Percentiles rank a stretch among this genome's conserved stretches.
These are phyloP conservation scores for Rutstroemia sp. DNA, from an alignment of 2,329 filamentous ascomycete genomes.

Conservation along the genomic window DNA sequence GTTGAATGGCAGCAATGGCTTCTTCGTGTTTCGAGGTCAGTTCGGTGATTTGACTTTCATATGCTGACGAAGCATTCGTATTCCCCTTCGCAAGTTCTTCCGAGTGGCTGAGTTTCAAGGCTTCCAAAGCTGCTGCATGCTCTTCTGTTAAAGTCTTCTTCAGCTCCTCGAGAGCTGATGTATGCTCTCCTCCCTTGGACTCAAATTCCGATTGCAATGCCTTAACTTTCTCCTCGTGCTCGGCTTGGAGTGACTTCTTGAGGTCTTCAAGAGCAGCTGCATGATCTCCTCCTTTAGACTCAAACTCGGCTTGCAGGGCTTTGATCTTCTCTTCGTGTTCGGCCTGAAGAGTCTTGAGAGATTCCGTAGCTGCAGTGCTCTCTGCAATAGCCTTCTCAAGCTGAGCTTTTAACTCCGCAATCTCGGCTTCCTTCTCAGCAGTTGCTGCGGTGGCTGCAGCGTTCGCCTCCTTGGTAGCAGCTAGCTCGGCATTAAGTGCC, in stretches of 20 bases:
- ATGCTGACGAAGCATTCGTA: constrained; percentile 35
- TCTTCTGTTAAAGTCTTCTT: constrained; percentile 42
- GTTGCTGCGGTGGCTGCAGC: constrained; percentile 28
- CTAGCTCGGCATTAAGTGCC: constrained; percentile 34
- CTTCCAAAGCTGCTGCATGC: constrained; percentile 41
- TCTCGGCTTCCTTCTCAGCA: constrained; percentile 29
- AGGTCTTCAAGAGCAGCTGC: constrained; percentile 38
- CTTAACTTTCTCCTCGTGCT: constrained; percentile 43
- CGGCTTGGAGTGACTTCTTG: constrained; percentile 39
- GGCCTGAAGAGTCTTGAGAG: constrained; percentile 35
- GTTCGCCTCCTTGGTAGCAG: constrained; percentile 41
- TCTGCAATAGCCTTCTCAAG: constrained; percentile 34
- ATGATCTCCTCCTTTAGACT: constrained; percentile 23
- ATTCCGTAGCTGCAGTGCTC: not conserved
- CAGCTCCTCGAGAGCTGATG: constrained; percentile 38
- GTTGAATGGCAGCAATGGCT: constrained; percentile 42
- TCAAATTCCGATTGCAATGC: constrained; percentile 48
- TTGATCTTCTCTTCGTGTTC: constrained; percentile 45
- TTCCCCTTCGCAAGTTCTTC: constrained; percentile 41
- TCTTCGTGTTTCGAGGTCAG: constrained; percentile 44
- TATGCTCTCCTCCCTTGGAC: constrained; percentile 11
- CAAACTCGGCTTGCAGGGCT: constrained; percentile 45
- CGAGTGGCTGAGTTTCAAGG: constrained; percentile 46
- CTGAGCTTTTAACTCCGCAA: constrained; percentile 29
- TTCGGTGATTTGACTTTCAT: constrained; percentile 43